Conservation (phyloP, 208 protist species). For the Leishmania amazonensis region DNA sequence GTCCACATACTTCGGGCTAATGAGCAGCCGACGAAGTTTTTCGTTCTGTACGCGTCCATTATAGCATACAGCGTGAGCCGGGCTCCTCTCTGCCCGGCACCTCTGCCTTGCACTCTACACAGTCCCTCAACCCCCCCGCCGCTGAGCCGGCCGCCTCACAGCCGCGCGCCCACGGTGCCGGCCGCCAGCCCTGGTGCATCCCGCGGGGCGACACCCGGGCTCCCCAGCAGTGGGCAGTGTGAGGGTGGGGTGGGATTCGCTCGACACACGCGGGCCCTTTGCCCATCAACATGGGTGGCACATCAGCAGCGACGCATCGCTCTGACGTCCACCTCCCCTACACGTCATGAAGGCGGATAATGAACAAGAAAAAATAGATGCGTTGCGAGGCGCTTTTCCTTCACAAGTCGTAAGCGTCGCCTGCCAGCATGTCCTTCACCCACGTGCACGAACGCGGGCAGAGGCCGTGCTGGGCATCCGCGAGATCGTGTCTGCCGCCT, state of each 20-base stretch:
- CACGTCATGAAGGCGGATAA: too few species aligned
- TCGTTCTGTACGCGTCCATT: neutral
- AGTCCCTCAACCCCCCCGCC: too few species aligned
- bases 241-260: neutral
- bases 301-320: neutral
- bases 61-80: neutral
- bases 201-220: too few species aligned
- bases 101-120: too few species aligned
- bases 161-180: too few species aligned
- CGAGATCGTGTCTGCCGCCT: slow-evolving; percentile 1
- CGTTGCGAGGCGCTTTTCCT: neutral
- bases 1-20: neutral
- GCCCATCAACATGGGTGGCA: neutral
- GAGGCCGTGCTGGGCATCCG: slow-evolving; percentile 14
- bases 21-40: slow-evolving; percentile 1
- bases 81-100: neutral
- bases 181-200: neutral
- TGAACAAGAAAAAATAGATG: slow-evolving; percentile 1
- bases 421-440: slow-evolving; percentile 9
- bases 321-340: neutral
- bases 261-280: neutral
- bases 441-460: slow-evolving; percentile 20
- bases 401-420: slow-evolving; percentile 23
- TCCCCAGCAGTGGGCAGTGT: neutral
- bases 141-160: too few species aligned